Conservation (phyloP, 106 monocot genomes). For the Narthecium ossifragum region DNA sequence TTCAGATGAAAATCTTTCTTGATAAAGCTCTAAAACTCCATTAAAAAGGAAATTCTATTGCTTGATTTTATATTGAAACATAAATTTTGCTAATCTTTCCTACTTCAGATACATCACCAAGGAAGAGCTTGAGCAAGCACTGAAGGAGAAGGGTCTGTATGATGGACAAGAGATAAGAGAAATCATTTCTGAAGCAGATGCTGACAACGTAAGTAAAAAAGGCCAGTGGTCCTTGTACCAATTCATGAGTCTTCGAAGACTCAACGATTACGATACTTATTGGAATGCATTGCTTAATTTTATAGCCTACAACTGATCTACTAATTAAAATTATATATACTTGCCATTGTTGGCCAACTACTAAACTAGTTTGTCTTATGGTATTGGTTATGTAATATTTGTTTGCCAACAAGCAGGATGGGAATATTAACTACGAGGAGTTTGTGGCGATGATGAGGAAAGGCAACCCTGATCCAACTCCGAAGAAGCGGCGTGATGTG, state of each 20-base stretch:
- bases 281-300: no score
- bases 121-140: conserved; percentile 90
- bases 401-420: conserved; percentile 39
- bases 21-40: not conserved
- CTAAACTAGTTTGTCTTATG: not conserved
- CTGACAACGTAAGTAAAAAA: conserved; percentile 61
- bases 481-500: conserved; percentile 16
- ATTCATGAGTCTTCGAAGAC: no score
- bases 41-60: no score
- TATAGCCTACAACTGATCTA: no score
- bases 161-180: conserved; percentile 70
- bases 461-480: conserved; percentile 21
- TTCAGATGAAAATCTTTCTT: not conserved
- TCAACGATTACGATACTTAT: no score
- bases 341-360: not conserved
- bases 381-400: not conserved
- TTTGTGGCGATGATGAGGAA: conserved; percentile 53
- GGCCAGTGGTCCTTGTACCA: not conserved
- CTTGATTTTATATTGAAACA: no score
- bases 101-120: conserved; percentile 60
- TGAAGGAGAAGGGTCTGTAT: conserved; percentile 67
- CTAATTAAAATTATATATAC: not conserved
- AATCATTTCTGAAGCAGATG: conserved; percentile 70
- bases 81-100: not conserved
- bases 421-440: conserved; percentile 53